Conservation (phyloP, 2,329 filamentous ascomycete genomes). For the Capronia americana region DNA sequence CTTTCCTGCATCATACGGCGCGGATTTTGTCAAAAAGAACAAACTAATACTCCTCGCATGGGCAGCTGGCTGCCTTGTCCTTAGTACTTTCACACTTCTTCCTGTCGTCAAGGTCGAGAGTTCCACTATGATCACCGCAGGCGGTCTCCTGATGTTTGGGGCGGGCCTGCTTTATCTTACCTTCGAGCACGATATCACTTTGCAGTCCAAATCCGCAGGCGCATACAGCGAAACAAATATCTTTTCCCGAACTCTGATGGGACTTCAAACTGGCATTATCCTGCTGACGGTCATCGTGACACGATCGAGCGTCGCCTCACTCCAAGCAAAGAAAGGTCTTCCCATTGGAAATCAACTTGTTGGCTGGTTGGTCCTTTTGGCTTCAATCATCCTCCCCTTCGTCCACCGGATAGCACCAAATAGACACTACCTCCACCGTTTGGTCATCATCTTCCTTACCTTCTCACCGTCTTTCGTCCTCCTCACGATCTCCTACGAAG, state of each 20-base stretch:
- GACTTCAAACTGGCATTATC: slow-evolving; percentile 69
- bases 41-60: slow-evolving; percentile 70
- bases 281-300: slow-evolving; percentile 84
- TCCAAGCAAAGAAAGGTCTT: slow-evolving; percentile 84
- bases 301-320: slow-evolving; percentile 78
- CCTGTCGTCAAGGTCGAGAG: slow-evolving; percentile 86
- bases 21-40: slow-evolving; percentile 73
- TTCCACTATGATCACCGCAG: slow-evolving; percentile 74
- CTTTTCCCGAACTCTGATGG: slow-evolving; percentile 53
- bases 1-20: slow-evolving; percentile 79
- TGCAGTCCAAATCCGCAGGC: slow-evolving; percentile 45
- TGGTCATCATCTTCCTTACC: slow-evolving; percentile 87
- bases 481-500: slow-evolving; percentile 95
- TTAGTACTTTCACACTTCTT: slow-evolving; percentile 90
- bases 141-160: slow-evolving; percentile 77
- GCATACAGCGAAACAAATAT: slow-evolving; percentile 34
- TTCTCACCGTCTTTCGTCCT: slow-evolving; percentile 95
- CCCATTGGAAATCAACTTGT: slow-evolving; percentile 86
- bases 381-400: slow-evolving; percentile 79
- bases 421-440: slow-evolving; percentile 85
- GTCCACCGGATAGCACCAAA: slow-evolving; percentile 81
- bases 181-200: slow-evolving; percentile 72
- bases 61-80: slow-evolving; percentile 75
- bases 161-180: slow-evolving; percentile 79
- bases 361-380: slow-evolving; percentile 81